phyloP scores from a whole-genome alignment of 2,329 filamentous ascomycete species.

The Hymenoscyphus scutula region DNA sequence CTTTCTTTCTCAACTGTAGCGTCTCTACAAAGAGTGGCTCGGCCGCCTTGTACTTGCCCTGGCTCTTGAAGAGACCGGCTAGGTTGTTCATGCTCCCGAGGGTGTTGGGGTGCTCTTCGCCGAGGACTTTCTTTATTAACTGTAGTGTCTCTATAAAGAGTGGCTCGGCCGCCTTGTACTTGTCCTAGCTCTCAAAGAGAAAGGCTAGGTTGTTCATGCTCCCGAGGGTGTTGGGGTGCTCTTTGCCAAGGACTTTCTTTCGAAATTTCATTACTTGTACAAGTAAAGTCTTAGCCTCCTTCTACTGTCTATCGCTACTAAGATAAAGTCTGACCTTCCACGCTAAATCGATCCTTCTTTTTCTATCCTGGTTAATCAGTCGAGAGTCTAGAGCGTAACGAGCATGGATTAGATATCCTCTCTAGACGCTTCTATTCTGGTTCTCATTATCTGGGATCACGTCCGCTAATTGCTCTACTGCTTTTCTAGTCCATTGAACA shows the following conservation, averaged over 20 bases:
- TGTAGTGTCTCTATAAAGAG: no score
- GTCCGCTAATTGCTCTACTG: constrained; percentile 12
- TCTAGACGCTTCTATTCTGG: constrained; percentile 20
- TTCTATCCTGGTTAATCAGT: background rate
- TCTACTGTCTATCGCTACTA: constrained; percentile 10
- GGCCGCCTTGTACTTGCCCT: no score
- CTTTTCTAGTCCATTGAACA: constrained; percentile 13
- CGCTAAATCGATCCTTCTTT: constrained; percentile 7
- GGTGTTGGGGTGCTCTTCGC: no score
- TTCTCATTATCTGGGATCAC: constrained; percentile 17
- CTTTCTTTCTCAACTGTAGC: no score
- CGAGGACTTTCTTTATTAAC: no score
- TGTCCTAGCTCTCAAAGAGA: no score
- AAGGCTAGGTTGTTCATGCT: no score
- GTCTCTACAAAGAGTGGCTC: no score
- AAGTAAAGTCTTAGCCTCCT: constrained; percentile 12
- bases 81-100: no score
- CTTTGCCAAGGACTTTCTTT: background rate
- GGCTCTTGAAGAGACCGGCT: no score
- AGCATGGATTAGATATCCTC: constrained; percentile 18
- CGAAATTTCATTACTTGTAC: constrained; percentile 2
- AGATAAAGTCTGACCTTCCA: constrained; percentile 9
- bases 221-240: no score
- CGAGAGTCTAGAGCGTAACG: constrained; percentile 9
- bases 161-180: no score